A percentile compares a stretch with the other conserved stretches of the same genome.
Conservation (phyloP, 2,329 filamentous ascomycete species). For the Epichloe elymi region DNA sequence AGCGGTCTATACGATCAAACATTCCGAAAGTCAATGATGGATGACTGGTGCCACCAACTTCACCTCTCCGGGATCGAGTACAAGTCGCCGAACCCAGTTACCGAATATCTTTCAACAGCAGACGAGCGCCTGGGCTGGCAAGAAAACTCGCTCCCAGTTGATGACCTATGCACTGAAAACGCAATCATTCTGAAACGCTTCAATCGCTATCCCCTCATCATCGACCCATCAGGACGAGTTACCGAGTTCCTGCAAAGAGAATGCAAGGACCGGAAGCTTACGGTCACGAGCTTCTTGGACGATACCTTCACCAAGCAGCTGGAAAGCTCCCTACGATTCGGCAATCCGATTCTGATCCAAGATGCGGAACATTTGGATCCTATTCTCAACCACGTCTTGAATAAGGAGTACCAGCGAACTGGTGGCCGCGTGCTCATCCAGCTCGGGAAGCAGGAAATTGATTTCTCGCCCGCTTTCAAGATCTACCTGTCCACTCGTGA, state of each 20-base stretch:
- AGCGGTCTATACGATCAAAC: slow-evolving; percentile 95
- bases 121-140: slow-evolving; percentile 95
- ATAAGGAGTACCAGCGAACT: slow-evolving; percentile 98
- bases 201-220: slow-evolving; percentile 96
- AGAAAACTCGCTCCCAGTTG: slow-evolving; percentile 81
- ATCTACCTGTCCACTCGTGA: slow-evolving; percentile 91
- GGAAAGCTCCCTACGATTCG: slow-evolving; percentile 91
- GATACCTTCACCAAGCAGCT: slow-evolving; percentile 97
- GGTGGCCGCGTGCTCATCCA: slow-evolving; percentile 96
- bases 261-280: slow-evolving; percentile 83
- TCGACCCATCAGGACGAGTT: slow-evolving; percentile 89
- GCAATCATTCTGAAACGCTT: slow-evolving; percentile 95
- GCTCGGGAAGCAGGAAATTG: slow-evolving; percentile 95
- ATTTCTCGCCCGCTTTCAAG: slow-evolving; percentile 94
- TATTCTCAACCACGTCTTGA: slow-evolving; percentile 94
- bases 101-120: slow-evolving; percentile 91
- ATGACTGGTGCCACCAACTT: slow-evolving; percentile 93
- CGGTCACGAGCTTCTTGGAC: slow-evolving; percentile 94
- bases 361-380: slow-evolving; percentile 96
- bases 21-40: slow-evolving; percentile 93
- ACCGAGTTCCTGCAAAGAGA: slow-evolving; percentile 93
- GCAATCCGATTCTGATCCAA: slow-evolving; percentile 96
- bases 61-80: slow-evolving; percentile 84
- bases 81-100: slow-evolving; percentile 88
- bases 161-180: slow-evolving; percentile 97